A percentile compares a stretch with the other conserved stretches of the same genome.
These are phyloP conservation scores for Teratosphaeriaceae sp. DNA, from an alignment of 2,329 filamentous ascomycete genomes.

Conservation along the genomic window DNA sequence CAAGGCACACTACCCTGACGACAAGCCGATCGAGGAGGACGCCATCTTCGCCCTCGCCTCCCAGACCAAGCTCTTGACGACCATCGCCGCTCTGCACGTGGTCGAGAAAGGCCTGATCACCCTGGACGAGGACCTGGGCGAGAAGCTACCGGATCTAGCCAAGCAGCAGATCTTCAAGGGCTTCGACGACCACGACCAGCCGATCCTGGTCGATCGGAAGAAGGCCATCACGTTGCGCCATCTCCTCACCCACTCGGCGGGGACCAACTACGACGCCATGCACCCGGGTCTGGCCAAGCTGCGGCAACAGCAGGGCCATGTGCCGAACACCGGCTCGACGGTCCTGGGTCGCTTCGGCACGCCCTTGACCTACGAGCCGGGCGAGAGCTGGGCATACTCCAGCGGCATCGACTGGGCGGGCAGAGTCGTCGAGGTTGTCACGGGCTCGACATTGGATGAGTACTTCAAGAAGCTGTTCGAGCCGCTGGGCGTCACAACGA, in stretches of 20 bases:
- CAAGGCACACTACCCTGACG: constrained; percentile 14
- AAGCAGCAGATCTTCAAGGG: constrained; percentile 43
- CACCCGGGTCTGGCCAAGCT: constrained; percentile 29
- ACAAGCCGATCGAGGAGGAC: constrained; percentile 23
- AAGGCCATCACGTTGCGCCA: constrained; percentile 44
- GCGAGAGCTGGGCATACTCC: constrained; percentile 46
- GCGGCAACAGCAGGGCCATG: constrained; percentile 11
- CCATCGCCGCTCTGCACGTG: constrained; percentile 48
- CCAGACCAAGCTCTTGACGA: constrained; percentile 42
- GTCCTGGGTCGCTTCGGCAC: constrained; percentile 40
- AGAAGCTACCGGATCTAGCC: constrained; percentile 43
- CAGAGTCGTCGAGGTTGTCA: constrained; percentile 43
- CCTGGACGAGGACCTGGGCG: constrained; percentile 41
- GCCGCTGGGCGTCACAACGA: constrained; percentile 36
- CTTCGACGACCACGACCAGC: constrained; percentile 37
- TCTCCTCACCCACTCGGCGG: constrained; percentile 48
- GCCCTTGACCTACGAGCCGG: constrained; percentile 47
- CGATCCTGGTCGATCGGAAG: constrained; percentile 26
- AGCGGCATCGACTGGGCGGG: constrained; percentile 48
- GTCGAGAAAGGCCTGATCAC: constrained; percentile 46
- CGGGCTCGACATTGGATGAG: constrained; percentile 37
- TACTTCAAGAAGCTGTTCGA: constrained; percentile 40
- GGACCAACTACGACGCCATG: constrained; percentile 41
- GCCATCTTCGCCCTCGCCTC: constrained; percentile 28
- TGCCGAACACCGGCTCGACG: constrained; percentile 14